phyloP scores from a whole-genome alignment of 169 alveolate genomes.

The Plasmodium vinckei region DNA sequence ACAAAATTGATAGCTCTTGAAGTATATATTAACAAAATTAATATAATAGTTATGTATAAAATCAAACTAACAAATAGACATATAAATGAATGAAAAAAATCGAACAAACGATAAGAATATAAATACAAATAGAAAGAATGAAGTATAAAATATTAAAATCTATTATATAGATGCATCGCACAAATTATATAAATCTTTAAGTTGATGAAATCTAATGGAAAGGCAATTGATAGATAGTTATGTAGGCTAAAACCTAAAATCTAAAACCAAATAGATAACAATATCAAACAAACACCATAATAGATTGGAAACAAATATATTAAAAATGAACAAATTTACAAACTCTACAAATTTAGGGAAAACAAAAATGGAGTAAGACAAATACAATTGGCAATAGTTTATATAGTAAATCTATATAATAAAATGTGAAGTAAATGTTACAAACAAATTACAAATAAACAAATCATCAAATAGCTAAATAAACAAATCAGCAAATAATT shows the following conservation, averaged over 20 bases:
- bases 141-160: slow-evolving; percentile 19
- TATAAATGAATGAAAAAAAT: not conserved
- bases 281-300: slow-evolving; percentile 4
- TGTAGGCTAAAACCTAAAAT: not conserved
- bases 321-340: slow-evolving; percentile 48
- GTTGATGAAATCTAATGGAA: not conserved
- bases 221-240: slow-evolving; percentile 27
- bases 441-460: too few species aligned
- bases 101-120: slow-evolving; percentile 4
- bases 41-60: slow-evolving; percentile 10
- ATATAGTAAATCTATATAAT: slow-evolving; percentile 19
- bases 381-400: slow-evolving; percentile 20
- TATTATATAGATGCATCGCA: slow-evolving; percentile 16
- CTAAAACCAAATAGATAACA: not conserved
- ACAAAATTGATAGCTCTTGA: slow-evolving; percentile 10
- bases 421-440: not conserved
- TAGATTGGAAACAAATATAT: slow-evolving; percentile 16
- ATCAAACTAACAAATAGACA: slow-evolving; percentile 10
- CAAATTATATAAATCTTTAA: slow-evolving; percentile 13
- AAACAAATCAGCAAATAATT: too few species aligned
- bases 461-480: too few species aligned
- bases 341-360: slow-evolving; percentile 6
- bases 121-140: not conserved
- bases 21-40: slow-evolving; percentile 13
- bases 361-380: slow-evolving; percentile 4